Evolutionary conservation across 1,284 basidiomycete species (phyloP).

Genomic region (Leccinum insolens): DNA sequence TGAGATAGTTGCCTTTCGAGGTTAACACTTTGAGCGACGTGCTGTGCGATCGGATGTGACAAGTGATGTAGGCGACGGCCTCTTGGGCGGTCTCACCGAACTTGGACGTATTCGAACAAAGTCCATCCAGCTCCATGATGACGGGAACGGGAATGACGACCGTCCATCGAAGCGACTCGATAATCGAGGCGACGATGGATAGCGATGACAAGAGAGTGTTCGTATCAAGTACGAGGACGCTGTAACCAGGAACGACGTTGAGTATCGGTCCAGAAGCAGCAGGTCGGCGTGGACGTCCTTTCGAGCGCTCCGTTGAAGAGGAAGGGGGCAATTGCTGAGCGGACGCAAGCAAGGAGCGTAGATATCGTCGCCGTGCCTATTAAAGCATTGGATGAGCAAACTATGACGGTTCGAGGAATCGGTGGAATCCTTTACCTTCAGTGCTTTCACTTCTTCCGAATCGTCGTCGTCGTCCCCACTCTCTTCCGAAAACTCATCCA

Average conservation of each 20-base stretch:
- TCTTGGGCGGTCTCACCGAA: slow-evolving; percentile 74
- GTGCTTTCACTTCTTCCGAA: slow-evolving; percentile 70
- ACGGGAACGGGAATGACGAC: slow-evolving; percentile 92
- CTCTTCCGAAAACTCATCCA: slow-evolving; percentile 43
- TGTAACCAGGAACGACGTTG: slow-evolving; percentile 83
- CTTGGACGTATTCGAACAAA: slow-evolving; percentile 64
- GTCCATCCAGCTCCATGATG: slow-evolving; percentile 94
- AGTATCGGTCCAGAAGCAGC: slow-evolving; percentile 43
- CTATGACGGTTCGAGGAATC: neutral
- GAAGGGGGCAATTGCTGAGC: slow-evolving; percentile 39
- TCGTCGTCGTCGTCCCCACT: slow-evolving; percentile 68
- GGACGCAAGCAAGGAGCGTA: slow-evolving; percentile 59
- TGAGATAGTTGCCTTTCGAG: slow-evolving; percentile 91
- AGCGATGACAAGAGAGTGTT: slow-evolving; percentile 90
- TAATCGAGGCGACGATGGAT: slow-evolving; percentile 68
- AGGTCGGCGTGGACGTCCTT: slow-evolving; percentile 35
- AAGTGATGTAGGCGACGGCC: slow-evolving; percentile 77
- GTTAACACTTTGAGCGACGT: slow-evolving; percentile 92
- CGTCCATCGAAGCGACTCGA: slow-evolving; percentile 86
- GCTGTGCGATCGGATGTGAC: slow-evolving; percentile 75
- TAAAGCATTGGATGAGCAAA: slow-evolving; percentile 18
- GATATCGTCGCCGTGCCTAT: slow-evolving; percentile 68
- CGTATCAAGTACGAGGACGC: slow-evolving; percentile 90
- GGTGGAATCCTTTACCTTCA: slow-evolving; percentile 59
- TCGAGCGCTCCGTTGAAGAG: slow-evolving; percentile 39